Evolutionary conservation across 176 grass and related monocot species (phyloP), one percentile per base, ranked within the genome.

Genomic region (Triticum dicoccoides): DNA sequence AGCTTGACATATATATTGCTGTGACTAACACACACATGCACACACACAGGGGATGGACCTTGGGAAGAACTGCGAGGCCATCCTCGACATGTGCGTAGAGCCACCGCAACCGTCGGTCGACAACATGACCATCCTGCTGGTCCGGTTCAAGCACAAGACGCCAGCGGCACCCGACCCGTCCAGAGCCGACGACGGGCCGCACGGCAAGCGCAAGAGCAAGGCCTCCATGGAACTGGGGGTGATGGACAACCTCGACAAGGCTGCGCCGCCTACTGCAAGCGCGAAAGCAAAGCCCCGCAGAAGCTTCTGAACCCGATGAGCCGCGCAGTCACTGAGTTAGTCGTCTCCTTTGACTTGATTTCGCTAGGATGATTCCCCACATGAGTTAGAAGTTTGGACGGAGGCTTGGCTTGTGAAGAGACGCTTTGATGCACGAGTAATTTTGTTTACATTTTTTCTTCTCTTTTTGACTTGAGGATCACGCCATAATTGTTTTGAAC

Each of bases 121-220:
- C 38, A 91, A 91, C 81, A 91, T 91, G 85, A 80, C 66, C 83
- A 77, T 74, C 76, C 11, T 87, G 80, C 81, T 91, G 89, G 81
- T 91, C 49, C 29, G 27, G 49, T 87, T 91, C 76, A 75, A 76
- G 76, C 82, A 64, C 52, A 9, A 25, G 13, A 24, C 12, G 0
- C 34, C 45, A 62, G 71, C 11, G 37, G 70, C 38, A n/a, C 5
- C 38, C 0, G 70, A 42, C 21, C 20, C 38, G 7, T 75, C 72
- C 6, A 14, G 41, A 42, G 47, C 41, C 6, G 24, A 25, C 29
- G 72, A 75, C 3, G 71, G 45, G n/a, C 12, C 45, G 39, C 21
- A 75, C 5, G 25, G 44, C 8, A 76, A 76, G 73, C 29, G 25
- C 25, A 81, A 81, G 63, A 42, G 79, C 42, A 81, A 81, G 30